Base-by-base conservation (phyloP, 2,329 filamentous ascomycete genomes). In the Neopestalotiopsis sp. region DNA sequence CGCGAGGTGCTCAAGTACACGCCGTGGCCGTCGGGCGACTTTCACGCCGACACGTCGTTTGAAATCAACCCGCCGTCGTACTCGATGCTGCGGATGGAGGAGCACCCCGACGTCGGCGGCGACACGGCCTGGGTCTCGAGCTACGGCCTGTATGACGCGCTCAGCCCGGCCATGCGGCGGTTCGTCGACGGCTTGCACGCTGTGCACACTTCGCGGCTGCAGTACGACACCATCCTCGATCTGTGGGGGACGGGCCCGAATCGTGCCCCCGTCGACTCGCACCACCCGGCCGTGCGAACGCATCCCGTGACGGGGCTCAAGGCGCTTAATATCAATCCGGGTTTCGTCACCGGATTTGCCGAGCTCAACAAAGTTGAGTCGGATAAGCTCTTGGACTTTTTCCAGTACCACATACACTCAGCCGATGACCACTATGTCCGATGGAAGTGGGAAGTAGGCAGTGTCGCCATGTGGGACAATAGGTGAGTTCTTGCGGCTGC, bases 401-500 rank as follows among this genome's bases (percentile, higher is more conserved):
- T 85, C 62, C 69, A 75, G 3, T 81, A 80, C 64, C 84, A 86
- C 70, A 81, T 86, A 34, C 84, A 85, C 71, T 81, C 83, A 0
- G 84, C 83, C 1, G 84, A 86, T 63, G 85, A 86, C 70, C 84
- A 85, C 71, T 79, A 79, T 30, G 84, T 86, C 5, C 77, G 84
- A 2, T 86, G 83, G 80, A 86, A 84, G 69, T 87, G 85, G 84
- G 74, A 79, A 0, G 81, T 83, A 6, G 84, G 84, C 0, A 83
- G 81, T 38, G 81, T 86, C 4, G 84, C 84, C 1, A 83, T 86
- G 75, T 86, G 84, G 84, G 85, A 87, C 67, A 86, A 86, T 70
- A 73, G 82, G 76, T 80, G 40, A 14, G 61, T 68, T 9, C 17
- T n/a, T n/a, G 38, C n/a, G 34, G 34, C 10, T 10, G 6, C 10